Evolutionary conservation across 1,139 yeast genomes (phyloP), one percentile per base, ranked within the genome.

Genomic region (Diutina pseudorugosa): DNA sequence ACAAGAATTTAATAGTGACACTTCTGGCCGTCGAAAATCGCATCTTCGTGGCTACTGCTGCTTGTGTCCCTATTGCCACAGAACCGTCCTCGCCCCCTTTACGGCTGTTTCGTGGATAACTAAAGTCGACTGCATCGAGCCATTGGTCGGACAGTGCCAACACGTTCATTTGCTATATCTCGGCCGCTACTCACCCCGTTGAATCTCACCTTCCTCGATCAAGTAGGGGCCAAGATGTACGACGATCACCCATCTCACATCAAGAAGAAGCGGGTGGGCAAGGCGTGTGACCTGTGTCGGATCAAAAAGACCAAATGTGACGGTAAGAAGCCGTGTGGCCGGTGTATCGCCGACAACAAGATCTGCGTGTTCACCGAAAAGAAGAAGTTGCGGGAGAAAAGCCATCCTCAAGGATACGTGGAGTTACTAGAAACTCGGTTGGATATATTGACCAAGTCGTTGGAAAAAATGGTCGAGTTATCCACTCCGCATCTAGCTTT

Each of bases 271-370:
- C 67, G 94, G 56, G 93, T 85, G 6, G 87, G 88, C 44, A 85
- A 84, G 62, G 94, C 94, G 5, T 85, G 94, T 60, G 93, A 85
- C 63, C 80, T 85, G 52, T 85, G 94, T 65, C 72, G 91, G 52
- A 77, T 83, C 61, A 83, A 83, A 62, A 84, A 82, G 66, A 82
- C 88, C 12, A 82, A 83, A 60, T 85, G 91, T 65, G 89, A 85
- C 58, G 94, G 94, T 18, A 76, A 79, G 57, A 83, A 83, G 61
- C 93, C 94, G 1, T 85, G 94, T 61, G 75, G 80, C 47, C 73
- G 85, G 52, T 85, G 94, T 62, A 67, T 76, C 11, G 71, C 76
- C 51, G 91, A 85, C 61, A 85, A 85, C 65, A 85, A 83, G 63
- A 75, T 85, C 47, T 85, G 94, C 65, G 83, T 86, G 0, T 85